Conservation (phyloP, 1,284 basidiomycete species). For the Naganishia cerealis region DNA sequence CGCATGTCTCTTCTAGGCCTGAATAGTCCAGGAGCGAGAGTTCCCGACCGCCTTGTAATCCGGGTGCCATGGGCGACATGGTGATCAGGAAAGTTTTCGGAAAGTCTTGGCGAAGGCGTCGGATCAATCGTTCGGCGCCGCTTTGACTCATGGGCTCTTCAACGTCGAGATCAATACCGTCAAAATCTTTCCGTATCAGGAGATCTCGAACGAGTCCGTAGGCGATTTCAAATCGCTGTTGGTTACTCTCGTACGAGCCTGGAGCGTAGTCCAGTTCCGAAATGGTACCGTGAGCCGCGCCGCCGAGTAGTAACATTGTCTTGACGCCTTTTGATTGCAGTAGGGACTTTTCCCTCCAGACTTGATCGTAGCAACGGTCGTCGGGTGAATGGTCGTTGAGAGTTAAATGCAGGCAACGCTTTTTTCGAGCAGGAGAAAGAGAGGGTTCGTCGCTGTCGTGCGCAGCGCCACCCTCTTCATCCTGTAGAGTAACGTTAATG, state of each 20-base stretch:
- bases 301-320: slow-evolving; percentile 21
- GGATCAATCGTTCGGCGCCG: slow-evolving; percentile 24
- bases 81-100: slow-evolving; percentile 19
- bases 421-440: slow-evolving; percentile 2
- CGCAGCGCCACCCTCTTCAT: background rate
- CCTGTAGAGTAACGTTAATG: slow-evolving; percentile 10
- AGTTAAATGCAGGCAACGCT: slow-evolving; percentile 10
- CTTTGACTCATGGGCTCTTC: slow-evolving; percentile 27
- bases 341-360: slow-evolving; percentile 15
- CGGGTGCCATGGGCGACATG: slow-evolving; percentile 26
- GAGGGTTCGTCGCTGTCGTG: background rate
- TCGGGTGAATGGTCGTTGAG: slow-evolving; percentile 20
- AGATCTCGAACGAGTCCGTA: slow-evolving; percentile 26
- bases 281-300: slow-evolving; percentile 18
- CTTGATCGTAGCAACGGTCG: slow-evolving; percentile 13
- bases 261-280: slow-evolving; percentile 23
- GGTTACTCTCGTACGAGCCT: slow-evolving; percentile 25
- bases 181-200: slow-evolving; percentile 22
- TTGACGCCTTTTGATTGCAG: slow-evolving; percentile 18
- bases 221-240: slow-evolving; percentile 12
- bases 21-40: slow-evolving; percentile 23
- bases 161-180: slow-evolving; percentile 25
- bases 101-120: slow-evolving; percentile 22
- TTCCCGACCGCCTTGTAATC: slow-evolving; percentile 23
- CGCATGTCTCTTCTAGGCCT: slow-evolving; percentile 10